Evolutionary conservation across 1,284 basidiomycete species (phyloP), one percentile per base, ranked within the genome.

Genomic region (Cryptococcus amylolentus): DNA sequence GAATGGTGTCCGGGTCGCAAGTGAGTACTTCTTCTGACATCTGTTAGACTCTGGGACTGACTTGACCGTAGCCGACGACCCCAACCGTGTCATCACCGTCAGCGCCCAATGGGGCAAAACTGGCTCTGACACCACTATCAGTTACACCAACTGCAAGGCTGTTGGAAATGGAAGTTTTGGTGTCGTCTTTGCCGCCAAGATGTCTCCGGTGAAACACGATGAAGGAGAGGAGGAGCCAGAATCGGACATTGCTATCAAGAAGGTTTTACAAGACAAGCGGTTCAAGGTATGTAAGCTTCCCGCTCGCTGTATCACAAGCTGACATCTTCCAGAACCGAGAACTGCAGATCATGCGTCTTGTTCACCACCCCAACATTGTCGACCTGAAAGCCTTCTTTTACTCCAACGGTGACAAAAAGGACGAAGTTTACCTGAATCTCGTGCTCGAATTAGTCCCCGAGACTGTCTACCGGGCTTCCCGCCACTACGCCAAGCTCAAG

Each of bases 361-460:
- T 98, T 52, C 86, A 86, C 65, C 95, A 98, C 81, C 96, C 96
- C 52, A 98, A 98, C 74, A 95, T 98, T 44, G 92, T 96, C 69
- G 95, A 98, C 72, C 86, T 99, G 64, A 89, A 90, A 70, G 93
- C 94, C 3, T 99, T 96, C 81, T 99, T 98, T 82, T 98, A 99
- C 79, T 94, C 95, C 54, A 97, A 94, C 72, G 95, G 95, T 56
- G 96, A 98, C 81, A 98, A 98, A 91, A 98, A 98, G 84, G 95
- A 99, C 79, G 95, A 99, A 83, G 93, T 99, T 56, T 99, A 96
- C 81, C 88, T 99, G 73, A 99, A 99, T 79, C 87, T 99, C 72
- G 93, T 99, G 45, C 87, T 97, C 71, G 95, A 99, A 85, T 99
- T 92, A 78, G 94, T 99, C 47, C 95, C 95, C 46, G 96, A 98